Evolutionary conservation across 306 rosid species (phyloP), one percentile per base, ranked within the genome.

Genomic region (Sicyos baderoa): DNA sequence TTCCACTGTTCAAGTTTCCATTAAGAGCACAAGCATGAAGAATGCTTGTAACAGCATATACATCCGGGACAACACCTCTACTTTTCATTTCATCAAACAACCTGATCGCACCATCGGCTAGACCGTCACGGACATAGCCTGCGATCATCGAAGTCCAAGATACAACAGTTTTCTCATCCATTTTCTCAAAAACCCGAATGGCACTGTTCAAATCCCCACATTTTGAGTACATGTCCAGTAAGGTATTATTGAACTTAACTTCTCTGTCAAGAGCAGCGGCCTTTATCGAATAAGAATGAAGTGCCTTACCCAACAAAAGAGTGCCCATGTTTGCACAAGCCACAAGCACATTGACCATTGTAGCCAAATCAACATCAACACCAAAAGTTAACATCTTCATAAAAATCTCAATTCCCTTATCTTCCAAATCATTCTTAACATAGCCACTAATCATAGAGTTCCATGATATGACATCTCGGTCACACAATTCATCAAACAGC

Each of bases 131-230:
- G 12, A 84, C 88, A 74, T 73, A 81, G 73, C 88, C 91, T 9
- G 86, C 78, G 11, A 86, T 81, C 80, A 89, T 77, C 4, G 96
- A 86, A 75, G 96, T 90, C 95, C 95, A 90, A 7, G 97, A 83
- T 72, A 90, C 92, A 29, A 84, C 87, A 54, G 82, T 90, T 74
- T 68, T 87, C 70, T 68, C 68, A 32, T 64, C 79, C 87, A 88
- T 88, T 66, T 74, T 84, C 67, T 73, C 79, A 72, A 90, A 90
- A 59, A 84, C 85, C 66, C 51, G 79, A 70, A 79, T 45, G 29
- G 90, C 84, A 60, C 45, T 60, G 40, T 73, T 44, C 71, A 90
- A 73, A 76, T 82, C 80, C 11, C 89, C 78, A 74, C 91, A 86
- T 77, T 90, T 90, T 51, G 90, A 81, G 76, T 90, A 90, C 95